Base-by-base conservation (phyloP, 768 basidiomycete species). In the Podaxis carcinomalis region DNA sequence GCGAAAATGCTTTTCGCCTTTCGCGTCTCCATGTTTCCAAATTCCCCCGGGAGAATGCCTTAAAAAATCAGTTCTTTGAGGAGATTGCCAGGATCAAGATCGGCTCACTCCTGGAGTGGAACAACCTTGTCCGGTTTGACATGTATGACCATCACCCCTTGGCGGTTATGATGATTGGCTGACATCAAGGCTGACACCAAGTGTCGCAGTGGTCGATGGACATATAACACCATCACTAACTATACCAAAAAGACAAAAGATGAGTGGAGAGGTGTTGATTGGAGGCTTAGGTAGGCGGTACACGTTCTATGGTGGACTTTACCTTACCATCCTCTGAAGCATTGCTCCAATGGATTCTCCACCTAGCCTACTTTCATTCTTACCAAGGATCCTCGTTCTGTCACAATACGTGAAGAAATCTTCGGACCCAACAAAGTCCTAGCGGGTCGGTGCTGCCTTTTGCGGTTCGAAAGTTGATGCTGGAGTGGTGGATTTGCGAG, bases 391-490 rank as follows among this genome's bases (percentile, higher is more conserved):
- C 94, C 97, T 40, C 84, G 84, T 63, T 90, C 87, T 1, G 74
- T 95, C 49, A 95, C 95, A 1, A 92, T 99, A 85, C 83, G 82
- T 6, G 92, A 98, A 66, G 97, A 99, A 76, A 92, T 99, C 68
- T 98, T 99, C 68, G 97, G 97, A 1, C 97, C 97, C 27, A 28
- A 6, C 27, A 6, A 6, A 1, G 27, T 28, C 27, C 27, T 28
- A 6, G 27, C 1, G 1, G 27, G 27, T 72, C 39, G 75, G 68
- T 50, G 74, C 68, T 13, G 66, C 70, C 42, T 66, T 66, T 56
- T 28, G 27, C 0, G 27, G 27, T 28, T 25, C 21, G 11, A 4
- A 23, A 27, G 9, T 28, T 7, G 54, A 42, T 5, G 66, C 64
- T 4, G 66, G 63, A 39, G 66, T 69, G 39, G 74, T 72, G n/a